Conservation (phyloP, 2,329 filamentous ascomycete genomes). For the Hymenoscyphus repandus region DNA sequence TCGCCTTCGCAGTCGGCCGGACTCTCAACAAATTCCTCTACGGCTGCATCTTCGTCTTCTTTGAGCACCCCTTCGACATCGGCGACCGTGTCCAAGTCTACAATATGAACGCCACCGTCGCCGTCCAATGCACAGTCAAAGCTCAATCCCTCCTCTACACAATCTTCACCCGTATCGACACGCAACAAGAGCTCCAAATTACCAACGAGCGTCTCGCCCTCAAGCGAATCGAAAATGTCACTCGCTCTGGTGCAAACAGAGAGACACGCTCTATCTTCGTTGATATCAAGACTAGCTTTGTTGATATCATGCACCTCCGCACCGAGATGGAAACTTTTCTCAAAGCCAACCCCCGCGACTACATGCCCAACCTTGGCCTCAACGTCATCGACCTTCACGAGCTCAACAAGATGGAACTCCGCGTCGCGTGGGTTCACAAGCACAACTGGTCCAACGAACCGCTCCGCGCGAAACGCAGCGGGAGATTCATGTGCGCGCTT, state of each 20-base stretch:
- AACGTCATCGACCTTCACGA: constrained; percentile 71
- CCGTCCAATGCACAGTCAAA: constrained; percentile 62
- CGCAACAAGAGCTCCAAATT: constrained; percentile 66
- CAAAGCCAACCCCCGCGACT: constrained; percentile 82
- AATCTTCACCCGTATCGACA: constrained; percentile 76
- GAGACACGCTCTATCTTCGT: constrained; percentile 66
- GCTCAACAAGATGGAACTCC: constrained; percentile 78
- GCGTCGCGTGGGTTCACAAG: constrained; percentile 81
- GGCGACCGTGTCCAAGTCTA: constrained; percentile 83
- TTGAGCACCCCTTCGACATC: constrained; percentile 94
- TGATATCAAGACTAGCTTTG: constrained; percentile 76
- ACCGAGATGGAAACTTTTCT: constrained; percentile 81
- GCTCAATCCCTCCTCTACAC: constrained; percentile 90
- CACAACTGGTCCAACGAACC: constrained; percentile 83
- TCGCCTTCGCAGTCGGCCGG: constrained; percentile 88
- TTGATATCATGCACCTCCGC: constrained; percentile 79
- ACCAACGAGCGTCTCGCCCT: constrained; percentile 85
- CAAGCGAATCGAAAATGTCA: constrained; percentile 86
- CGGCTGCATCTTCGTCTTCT: constrained; percentile 93
- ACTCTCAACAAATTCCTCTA: constrained; percentile 91
- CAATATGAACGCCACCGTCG: constrained; percentile 34
- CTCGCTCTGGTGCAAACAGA: constrained; percentile 89
- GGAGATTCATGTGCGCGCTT: constrained; percentile 93
- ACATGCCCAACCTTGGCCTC: constrained; percentile 74
- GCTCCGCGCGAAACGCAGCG: constrained; percentile 71